Conservation (phyloP, 805 yeast genomes). For the Suhomyces xylopsoci region DNA sequence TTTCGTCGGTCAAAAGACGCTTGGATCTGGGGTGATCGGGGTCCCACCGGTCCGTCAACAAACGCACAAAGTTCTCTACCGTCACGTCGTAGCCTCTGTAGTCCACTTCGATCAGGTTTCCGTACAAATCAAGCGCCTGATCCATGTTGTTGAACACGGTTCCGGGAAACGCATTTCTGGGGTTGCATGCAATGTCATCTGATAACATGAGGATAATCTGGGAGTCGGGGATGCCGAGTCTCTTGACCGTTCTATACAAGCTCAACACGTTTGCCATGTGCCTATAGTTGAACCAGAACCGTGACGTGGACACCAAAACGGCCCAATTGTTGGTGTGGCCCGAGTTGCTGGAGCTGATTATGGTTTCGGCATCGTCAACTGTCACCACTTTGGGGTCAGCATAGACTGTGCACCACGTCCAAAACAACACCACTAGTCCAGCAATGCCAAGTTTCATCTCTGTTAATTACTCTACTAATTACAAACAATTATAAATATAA, state of each 20-base stretch:
- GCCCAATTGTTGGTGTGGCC: constrained; percentile 75
- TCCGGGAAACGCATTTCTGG: constrained; percentile 94
- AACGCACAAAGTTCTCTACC: constrained; percentile 90
- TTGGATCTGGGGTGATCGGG: constrained; percentile 91
- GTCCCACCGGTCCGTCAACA: constrained; percentile 94
- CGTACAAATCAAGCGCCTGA: constrained; percentile 87
- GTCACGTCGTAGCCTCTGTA: constrained; percentile 98
- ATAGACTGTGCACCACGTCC: background rate
- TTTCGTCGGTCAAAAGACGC: constrained; percentile 86
- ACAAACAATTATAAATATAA: background rate
- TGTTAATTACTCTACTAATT: background rate
- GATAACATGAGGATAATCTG: constrained; percentile 94
- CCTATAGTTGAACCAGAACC: constrained; percentile 98
- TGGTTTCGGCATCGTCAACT: constrained; percentile 20
- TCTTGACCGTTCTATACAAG: constrained; percentile 91
- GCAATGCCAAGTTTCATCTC: background rate
- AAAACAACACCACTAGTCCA: background rate
- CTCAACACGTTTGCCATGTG: constrained; percentile 96
- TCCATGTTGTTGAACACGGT: constrained; percentile 93
- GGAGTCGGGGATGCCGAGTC: constrained; percentile 96
- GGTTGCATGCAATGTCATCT: constrained; percentile 96
- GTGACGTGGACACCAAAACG: constrained; percentile 88
- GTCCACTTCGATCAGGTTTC: constrained; percentile 93
- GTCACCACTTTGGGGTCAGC: constrained; percentile 11
- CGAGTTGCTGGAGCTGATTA: constrained; percentile 22